Percentiles rank a stretch among this genome's conserved stretches.
Conservation (phyloP, 2,329 filamentous ascomycete species). For the Penicillium sp. region DNA sequence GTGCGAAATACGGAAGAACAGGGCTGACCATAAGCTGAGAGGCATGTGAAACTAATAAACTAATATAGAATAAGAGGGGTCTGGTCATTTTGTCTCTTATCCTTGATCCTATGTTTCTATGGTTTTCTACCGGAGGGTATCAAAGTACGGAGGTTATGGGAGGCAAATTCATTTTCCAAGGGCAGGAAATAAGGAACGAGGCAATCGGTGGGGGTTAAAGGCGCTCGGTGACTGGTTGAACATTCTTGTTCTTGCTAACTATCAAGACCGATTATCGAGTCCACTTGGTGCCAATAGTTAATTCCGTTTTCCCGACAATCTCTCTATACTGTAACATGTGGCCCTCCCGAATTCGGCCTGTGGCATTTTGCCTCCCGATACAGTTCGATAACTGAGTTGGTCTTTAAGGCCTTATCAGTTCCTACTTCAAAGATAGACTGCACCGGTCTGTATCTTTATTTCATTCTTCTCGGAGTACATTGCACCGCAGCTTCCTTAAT, state of each 20-base stretch:
- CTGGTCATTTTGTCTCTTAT: not conserved
- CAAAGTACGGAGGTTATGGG: not conserved
- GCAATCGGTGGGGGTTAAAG: not conserved
- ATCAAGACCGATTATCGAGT: not conserved
- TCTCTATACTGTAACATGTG: not conserved
- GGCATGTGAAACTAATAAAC: not conserved
- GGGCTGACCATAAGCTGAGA: slow-evolving; percentile 5
- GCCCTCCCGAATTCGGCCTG: not conserved
- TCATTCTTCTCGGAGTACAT: not conserved
- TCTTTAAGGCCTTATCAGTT: not conserved
- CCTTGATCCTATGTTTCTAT: not conserved
- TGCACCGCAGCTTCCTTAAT: not conserved
- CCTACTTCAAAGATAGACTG: too few species aligned
- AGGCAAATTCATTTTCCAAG: not conserved
- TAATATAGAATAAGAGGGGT: not conserved
- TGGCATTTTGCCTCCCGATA: not conserved
- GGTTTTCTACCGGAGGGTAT: not conserved
- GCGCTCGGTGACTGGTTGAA: not conserved
- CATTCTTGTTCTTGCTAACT: not conserved
- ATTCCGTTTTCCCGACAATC: not conserved
- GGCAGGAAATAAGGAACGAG: not conserved
- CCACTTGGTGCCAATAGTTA: not conserved
- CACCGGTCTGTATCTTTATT: not conserved
- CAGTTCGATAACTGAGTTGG: too few species aligned
- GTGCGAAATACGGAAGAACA: not conserved